Conservation (phyloP, 768 basidiomycete genomes). For the Kwoniella dejecticola region DNA sequence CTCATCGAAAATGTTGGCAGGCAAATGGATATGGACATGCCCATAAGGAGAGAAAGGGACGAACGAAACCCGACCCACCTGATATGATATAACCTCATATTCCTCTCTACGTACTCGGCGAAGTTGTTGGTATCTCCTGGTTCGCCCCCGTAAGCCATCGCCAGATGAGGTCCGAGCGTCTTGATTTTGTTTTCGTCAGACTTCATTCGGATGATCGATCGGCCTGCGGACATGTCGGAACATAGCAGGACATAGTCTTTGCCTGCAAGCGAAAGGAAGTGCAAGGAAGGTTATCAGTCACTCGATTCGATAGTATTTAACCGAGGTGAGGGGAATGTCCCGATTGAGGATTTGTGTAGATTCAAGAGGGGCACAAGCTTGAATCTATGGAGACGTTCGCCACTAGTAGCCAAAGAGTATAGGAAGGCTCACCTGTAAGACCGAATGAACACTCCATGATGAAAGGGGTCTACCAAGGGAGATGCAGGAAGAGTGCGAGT, state of each 20-base stretch:
- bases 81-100: constrained; percentile 93
- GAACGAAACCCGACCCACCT: constrained; percentile 59
- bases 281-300: background rate
- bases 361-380: too few species aligned
- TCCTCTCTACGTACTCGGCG: constrained; percentile 92
- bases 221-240: constrained; percentile 81
- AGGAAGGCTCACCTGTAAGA: constrained; percentile 59
- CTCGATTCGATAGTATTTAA: too few species aligned
- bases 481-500: background rate
- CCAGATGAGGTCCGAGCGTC: constrained; percentile 79
- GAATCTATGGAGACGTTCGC: background rate
- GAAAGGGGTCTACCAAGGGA: background rate
- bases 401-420: background rate
- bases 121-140: constrained; percentile 97
- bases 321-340: too few species aligned
- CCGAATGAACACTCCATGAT: constrained; percentile 90
- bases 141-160: constrained; percentile 95
- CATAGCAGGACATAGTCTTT: constrained; percentile 93
- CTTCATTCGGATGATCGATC: constrained; percentile 98
- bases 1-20: too few species aligned
- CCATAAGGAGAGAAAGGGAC: background rate
- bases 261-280: constrained; percentile 57
- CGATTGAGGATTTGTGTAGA: too few species aligned
- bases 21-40: too few species aligned
- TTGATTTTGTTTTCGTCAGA: constrained; percentile 96